phyloP scores from a whole-genome alignment of 164 flowering plant genomes.

The Tinospora cordifolia region DNA sequence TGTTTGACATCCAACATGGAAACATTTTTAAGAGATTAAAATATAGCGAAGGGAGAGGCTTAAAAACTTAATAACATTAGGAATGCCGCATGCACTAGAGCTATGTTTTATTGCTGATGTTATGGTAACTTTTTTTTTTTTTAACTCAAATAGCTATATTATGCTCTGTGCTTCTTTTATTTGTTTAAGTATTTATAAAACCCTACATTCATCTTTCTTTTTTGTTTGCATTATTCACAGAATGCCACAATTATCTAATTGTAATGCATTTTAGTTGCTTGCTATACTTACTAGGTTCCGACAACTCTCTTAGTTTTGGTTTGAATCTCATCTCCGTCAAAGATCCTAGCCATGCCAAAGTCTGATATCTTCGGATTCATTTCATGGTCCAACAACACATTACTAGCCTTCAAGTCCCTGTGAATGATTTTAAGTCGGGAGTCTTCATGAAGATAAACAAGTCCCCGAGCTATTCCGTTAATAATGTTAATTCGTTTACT shows the following conservation, averaged over 20 bases:
- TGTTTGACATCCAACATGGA: neutral
- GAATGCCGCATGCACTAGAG: too few species aligned
- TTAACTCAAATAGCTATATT: too few species aligned
- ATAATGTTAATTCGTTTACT: constrained; percentile 19
- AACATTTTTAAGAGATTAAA: too few species aligned
- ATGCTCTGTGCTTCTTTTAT: too few species aligned
- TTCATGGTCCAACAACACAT: constrained; percentile 25
- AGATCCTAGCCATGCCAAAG: constrained; percentile 29
- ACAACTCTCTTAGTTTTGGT: constrained; percentile 24
- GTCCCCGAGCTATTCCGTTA: constrained; percentile 25
- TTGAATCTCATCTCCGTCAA: constrained; percentile 15
- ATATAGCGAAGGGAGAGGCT: too few species aligned
- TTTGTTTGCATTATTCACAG: too few species aligned
- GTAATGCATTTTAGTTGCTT: neutral
- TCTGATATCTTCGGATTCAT: constrained; percentile 28
- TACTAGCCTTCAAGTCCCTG: constrained; percentile 29
- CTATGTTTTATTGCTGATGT: too few species aligned
- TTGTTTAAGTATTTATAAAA: too few species aligned
- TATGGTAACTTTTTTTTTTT: too few species aligned
- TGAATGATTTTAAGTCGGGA: constrained; percentile 27
- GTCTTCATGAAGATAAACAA: constrained; percentile 32
- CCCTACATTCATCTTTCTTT: too few species aligned
- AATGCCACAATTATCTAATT: too few species aligned
- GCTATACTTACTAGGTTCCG: constrained; percentile 26
- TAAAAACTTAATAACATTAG: too few species aligned